Evolutionary conservation across 1,284 basidiomycete species (phyloP).

Genomic region (Rhodotorula sp.): DNA sequence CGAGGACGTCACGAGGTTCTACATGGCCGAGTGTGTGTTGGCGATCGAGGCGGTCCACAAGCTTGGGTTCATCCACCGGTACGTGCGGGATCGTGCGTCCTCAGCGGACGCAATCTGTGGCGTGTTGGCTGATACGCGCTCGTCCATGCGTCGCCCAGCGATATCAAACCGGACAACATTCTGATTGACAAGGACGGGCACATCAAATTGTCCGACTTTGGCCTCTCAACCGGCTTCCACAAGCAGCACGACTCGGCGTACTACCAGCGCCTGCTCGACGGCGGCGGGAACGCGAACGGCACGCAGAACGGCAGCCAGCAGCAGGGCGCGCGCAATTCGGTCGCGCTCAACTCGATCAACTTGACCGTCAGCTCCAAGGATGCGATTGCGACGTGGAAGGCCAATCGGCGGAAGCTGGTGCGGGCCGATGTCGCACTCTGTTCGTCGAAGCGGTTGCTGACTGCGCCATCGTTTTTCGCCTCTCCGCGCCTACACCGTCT

Average conservation of each 20-base stretch:
- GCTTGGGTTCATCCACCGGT: conserved; percentile 98
- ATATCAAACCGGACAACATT: conserved; percentile 97
- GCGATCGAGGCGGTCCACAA: conserved; percentile 98
- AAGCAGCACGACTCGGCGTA: conserved; percentile 91
- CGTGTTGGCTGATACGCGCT: conserved; percentile 1
- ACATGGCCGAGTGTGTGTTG: conserved; percentile 97
- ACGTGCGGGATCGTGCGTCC: conserved; percentile 42
- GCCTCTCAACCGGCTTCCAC: conserved; percentile 90
- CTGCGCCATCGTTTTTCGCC: not conserved
- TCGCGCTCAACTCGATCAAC: conserved; percentile 93
- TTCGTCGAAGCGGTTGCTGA: too few relatives aligned
- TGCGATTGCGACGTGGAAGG: conserved; percentile 98
- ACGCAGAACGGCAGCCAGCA: not conserved
- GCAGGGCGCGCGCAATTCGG: conserved; percentile 68
- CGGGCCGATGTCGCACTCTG: conserved; percentile 40
- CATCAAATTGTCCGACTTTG: conserved; percentile 94
- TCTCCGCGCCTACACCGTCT: too few relatives aligned
- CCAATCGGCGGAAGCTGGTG: conserved; percentile 90
- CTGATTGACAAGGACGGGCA: conserved; percentile 91
- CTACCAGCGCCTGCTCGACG: conserved; percentile 88
- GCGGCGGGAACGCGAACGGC: conserved; percentile 40
- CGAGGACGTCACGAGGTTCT: conserved; percentile 97
- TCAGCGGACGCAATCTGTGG: too few relatives aligned
- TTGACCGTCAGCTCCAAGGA: conserved; percentile 88
- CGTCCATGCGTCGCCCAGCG: conserved; percentile 55